Evolutionary conservation across 2,329 filamentous ascomycete genomes (phyloP).

Genomic region (Neofusicoccum sp.): DNA sequence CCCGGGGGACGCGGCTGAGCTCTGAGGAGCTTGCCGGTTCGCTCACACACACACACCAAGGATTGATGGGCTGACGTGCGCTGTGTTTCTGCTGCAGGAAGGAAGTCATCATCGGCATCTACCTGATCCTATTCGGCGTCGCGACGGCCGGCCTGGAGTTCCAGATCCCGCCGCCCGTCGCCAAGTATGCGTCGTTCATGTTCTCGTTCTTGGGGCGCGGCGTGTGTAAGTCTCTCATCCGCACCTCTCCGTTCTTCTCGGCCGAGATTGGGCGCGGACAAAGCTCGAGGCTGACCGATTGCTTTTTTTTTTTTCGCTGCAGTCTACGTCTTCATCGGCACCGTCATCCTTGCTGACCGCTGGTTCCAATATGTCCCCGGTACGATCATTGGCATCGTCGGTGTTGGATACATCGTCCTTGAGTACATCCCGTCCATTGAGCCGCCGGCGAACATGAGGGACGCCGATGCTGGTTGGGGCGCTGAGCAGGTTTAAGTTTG

Average conservation of each 20-base stretch:
- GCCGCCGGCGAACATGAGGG: conserved; percentile 55
- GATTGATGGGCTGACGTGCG: not conserved
- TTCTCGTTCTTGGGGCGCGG: conserved; percentile 97
- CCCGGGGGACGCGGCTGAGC: too few species aligned
- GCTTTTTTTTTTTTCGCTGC: too few species aligned
- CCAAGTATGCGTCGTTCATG: conserved; percentile 93
- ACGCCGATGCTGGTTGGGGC: conserved; percentile 54
- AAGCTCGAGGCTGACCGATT: conserved; percentile 19
- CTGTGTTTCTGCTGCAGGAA: conserved; percentile 53
- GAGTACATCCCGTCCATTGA: conserved; percentile 54
- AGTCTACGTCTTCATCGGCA: conserved; percentile 97
- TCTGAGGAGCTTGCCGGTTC: too few species aligned
- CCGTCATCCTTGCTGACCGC: conserved; percentile 70
- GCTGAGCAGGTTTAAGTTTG: conserved; percentile 50
- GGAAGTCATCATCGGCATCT: conserved; percentile 74
- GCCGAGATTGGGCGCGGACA: not conserved
- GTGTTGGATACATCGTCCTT: conserved; percentile 66
- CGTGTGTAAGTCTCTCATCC: conserved; percentile 67
- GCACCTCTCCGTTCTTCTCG: not conserved
- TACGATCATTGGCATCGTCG: conserved; percentile 72
- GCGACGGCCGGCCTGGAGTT: conserved; percentile 61
- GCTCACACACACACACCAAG: not conserved
- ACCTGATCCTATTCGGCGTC: conserved; percentile 88
- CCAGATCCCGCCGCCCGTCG: conserved; percentile 88
- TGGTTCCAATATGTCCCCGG: conserved; percentile 73